These are phyloP conservation scores for Cordyceps farinosa DNA, from an alignment of 2,329 filamentous ascomycete species.

Conservation along the genomic window DNA sequence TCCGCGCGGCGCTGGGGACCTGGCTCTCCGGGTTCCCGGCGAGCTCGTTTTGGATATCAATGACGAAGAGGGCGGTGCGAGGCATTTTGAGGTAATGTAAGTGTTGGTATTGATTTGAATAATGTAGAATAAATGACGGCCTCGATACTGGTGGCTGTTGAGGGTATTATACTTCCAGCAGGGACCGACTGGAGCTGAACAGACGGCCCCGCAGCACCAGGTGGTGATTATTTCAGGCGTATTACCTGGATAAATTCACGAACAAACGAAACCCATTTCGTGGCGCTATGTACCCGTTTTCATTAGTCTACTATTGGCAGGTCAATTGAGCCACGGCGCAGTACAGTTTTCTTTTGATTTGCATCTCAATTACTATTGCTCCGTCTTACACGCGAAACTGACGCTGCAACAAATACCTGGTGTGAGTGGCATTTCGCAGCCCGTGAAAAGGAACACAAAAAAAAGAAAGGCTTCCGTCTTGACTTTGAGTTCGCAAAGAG, in stretches of 20 bases:
- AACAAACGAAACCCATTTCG: neutral
- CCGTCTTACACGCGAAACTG: neutral
- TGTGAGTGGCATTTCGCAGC: too few species aligned
- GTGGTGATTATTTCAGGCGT: neutral
- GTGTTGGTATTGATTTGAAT: neutral
- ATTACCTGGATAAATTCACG: neutral
- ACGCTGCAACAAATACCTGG: too few species aligned
- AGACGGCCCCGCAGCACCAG: neutral
- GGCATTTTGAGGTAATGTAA: neutral
- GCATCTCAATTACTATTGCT: neutral
- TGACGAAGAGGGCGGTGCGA: conserved; percentile 29
- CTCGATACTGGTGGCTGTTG: neutral
- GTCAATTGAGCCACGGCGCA: neutral
- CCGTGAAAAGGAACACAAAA: too few species aligned
- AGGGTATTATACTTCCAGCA: neutral
- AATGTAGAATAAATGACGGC: neutral
- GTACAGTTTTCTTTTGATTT: neutral
- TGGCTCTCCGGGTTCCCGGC: conserved; percentile 24
- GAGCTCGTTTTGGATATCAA: conserved; percentile 34
- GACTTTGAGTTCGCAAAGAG: too few species aligned
- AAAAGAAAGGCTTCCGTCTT: too few species aligned
- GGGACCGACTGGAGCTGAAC: conserved; percentile 3
- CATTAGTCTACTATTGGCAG: neutral
- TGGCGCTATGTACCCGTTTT: neutral
- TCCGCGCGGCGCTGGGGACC: conserved; percentile 27